These are phyloP conservation scores for Skeletonema costatum DNA, from an alignment of 108 stramenopile genomes.

Conservation along the genomic window DNA sequence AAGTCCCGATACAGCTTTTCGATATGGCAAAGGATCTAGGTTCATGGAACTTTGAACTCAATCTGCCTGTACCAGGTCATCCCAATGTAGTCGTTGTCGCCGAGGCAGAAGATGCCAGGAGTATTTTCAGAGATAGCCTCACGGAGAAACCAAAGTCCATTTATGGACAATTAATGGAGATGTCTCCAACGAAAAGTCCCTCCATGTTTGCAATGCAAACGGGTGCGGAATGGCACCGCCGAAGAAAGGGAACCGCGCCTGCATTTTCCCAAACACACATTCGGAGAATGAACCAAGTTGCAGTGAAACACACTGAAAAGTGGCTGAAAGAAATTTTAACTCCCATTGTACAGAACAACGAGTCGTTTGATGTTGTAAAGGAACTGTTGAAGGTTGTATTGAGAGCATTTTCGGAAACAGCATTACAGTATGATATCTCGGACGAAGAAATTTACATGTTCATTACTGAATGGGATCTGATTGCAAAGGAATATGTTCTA, in stretches of 20 bases:
- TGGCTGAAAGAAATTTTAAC: conserved; percentile 34
- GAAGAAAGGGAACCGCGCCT: conserved; percentile 33
- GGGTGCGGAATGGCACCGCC: background rate
- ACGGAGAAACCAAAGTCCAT: background rate
- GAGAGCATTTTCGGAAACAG: conserved; percentile 2
- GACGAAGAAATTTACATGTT: conserved; percentile 1
- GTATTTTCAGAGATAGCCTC: too few relatives aligned
- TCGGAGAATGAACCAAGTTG: conserved; percentile 42
- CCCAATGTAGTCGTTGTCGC: too few relatives aligned
- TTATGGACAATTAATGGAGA: background rate
- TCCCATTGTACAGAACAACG: background rate
- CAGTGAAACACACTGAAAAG: conserved; percentile 17
- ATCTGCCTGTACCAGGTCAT: too few relatives aligned
- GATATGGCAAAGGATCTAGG: too few relatives aligned
- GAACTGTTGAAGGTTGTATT: conserved; percentile 29
- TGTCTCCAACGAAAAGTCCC: background rate
- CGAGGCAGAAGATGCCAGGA: too few relatives aligned
- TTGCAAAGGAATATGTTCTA: background rate
- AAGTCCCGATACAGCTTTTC: too few relatives aligned
- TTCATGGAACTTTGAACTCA: too few relatives aligned
- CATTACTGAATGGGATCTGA: background rate
- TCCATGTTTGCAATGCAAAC: background rate
- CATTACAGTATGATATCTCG: conserved; percentile 5
- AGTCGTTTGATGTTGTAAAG: conserved; percentile 44
- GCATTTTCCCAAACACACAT: conserved; percentile 45